Percentiles rank a stretch among this genome's conserved stretches.
Evolutionary conservation across 1,284 basidiomycete species (phyloP).

Genomic region (Kwoniella shivajii): DNA sequence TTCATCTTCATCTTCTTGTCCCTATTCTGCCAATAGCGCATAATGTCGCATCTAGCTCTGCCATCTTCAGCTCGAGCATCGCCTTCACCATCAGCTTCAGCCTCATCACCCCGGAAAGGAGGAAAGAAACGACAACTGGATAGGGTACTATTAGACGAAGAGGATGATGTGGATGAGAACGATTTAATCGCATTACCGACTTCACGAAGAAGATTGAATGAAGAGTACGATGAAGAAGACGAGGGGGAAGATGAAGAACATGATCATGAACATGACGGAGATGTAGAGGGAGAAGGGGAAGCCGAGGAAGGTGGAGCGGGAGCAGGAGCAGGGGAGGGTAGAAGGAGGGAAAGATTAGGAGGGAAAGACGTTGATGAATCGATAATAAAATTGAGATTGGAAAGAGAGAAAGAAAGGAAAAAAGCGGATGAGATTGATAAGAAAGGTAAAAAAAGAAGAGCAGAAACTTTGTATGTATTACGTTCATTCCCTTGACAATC

Average conservation of each 20-base stretch:
- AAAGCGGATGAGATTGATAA: constrained; percentile 13
- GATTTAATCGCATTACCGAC: constrained; percentile 21
- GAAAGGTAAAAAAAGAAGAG: constrained; percentile 19
- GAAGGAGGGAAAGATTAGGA: not conserved
- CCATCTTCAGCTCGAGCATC: constrained; percentile 10
- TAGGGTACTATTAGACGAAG: constrained; percentile 22
- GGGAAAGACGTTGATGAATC: not conserved
- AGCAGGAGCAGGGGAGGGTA: not conserved
- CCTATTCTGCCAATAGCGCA: not conserved
- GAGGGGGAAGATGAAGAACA: constrained; percentile 22
- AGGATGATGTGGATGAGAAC: constrained; percentile 26
- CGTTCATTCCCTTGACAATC: not conserved
- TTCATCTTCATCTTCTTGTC: not conserved
- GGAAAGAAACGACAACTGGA: constrained; percentile 11
- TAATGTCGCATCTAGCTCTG: constrained; percentile 16
- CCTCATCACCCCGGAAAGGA: constrained; percentile 5
- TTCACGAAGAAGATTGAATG: constrained; percentile 9
- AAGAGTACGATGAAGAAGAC: constrained; percentile 23
- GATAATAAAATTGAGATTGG: not conserved
- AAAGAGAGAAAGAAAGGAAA: not conserved
- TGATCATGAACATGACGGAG: constrained; percentile 2
- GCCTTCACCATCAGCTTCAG: constrained; percentile 4
- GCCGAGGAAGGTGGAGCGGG: not conserved
- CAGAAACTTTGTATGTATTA: constrained; percentile 15
- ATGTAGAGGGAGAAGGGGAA: not conserved